Conservation (phyloP, 768 basidiomycete genomes). For the Gyrodon lividus region DNA sequence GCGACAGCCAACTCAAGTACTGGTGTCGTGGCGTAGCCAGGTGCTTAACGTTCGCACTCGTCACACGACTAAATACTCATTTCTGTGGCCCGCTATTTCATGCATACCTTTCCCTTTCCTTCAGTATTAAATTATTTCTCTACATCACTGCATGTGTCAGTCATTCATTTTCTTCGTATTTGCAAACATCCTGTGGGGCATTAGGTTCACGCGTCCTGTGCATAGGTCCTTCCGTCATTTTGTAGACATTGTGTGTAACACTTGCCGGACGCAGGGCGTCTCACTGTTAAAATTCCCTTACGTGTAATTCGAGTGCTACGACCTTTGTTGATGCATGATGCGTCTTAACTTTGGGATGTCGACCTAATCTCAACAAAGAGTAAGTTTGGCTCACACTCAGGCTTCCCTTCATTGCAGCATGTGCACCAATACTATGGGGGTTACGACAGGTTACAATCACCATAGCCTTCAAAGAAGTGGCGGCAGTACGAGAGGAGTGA, state of each 20-base stretch:
- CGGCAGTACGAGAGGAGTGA: no score
- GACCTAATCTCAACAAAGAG: no score
- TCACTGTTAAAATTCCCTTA: neutral
- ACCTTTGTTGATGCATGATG: no score
- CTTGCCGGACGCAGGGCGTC: neutral
- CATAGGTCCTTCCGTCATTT: neutral
- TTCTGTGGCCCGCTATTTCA: neutral
- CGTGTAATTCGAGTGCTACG: no score
- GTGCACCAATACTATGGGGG: no score
- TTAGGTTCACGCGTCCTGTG: conserved; percentile 6
- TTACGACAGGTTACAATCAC: no score
- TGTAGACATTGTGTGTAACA: conserved; percentile 3
- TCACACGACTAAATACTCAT: neutral
- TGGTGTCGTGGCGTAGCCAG: neutral
- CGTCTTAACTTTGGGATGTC: no score
- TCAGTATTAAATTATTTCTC: conserved; percentile 11
- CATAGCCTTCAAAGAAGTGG: no score
- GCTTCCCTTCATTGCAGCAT: no score
- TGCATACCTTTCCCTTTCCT: neutral
- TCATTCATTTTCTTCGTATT: conserved; percentile 7
- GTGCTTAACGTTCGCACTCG: neutral
- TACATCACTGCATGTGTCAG: neutral
- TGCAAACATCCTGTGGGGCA: neutral
- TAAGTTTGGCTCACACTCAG: no score
- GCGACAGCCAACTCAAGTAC: conserved; percentile 8